Conservation (phyloP, 805 yeast species). For the Yarrowia yakushimensis region DNA sequence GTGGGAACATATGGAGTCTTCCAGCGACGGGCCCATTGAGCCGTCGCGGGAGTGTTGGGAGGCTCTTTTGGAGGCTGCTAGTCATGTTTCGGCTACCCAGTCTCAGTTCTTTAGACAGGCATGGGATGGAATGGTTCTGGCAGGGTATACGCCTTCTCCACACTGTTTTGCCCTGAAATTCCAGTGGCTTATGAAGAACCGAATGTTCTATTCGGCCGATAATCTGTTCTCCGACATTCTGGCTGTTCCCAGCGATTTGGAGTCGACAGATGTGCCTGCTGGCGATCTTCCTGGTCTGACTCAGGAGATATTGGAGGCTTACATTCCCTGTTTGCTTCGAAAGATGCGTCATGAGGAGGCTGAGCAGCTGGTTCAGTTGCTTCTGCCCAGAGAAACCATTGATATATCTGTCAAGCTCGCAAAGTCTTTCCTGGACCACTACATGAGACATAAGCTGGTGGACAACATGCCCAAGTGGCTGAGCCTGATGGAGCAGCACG, state of each 20-base stretch:
- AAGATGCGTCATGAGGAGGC: constrained; percentile 1
- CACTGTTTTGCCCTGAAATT: neutral
- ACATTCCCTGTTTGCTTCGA: neutral
- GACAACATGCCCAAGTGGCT: constrained; percentile 11
- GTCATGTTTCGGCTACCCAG: neutral
- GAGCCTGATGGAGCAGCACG: constrained; percentile 1
- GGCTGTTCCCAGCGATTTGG: neutral
- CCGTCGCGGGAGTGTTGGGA: constrained; percentile 21
- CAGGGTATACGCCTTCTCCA: neutral
- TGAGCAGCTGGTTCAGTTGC: neutral
- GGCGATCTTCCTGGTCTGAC: neutral
- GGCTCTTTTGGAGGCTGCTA: neutral
- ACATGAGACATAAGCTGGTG: neutral
- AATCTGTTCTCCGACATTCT: neutral
- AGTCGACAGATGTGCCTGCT: neutral
- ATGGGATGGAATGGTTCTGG: constrained; percentile 20
- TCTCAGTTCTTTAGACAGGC: neutral
- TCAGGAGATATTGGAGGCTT: constrained; percentile 10
- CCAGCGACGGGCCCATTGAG: neutral
- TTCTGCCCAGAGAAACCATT: neutral
- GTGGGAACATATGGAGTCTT: constrained; percentile 7
- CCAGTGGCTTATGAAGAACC: neutral
- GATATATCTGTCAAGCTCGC: neutral
- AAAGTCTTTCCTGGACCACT: neutral
- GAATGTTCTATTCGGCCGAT: neutral